Evolutionary conservation across 2,329 filamentous ascomycete species (phyloP).

Genomic region (Cladosporium sp.): DNA sequence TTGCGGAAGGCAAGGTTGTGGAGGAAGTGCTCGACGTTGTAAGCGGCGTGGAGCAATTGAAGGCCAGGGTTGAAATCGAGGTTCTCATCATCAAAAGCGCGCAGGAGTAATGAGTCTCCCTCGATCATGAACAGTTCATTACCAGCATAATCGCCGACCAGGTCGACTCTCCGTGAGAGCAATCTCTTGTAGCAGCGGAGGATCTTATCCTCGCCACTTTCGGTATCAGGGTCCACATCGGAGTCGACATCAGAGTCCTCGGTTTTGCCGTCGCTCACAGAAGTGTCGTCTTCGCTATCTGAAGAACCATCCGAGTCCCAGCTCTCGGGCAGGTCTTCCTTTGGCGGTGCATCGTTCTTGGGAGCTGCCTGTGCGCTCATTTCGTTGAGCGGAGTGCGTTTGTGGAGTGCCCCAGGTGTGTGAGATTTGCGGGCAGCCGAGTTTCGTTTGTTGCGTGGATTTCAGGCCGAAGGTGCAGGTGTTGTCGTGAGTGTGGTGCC

Average conservation of each 20-base stretch:
- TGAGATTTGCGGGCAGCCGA: neutral
- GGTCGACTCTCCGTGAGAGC: conserved; percentile 50
- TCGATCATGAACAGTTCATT: conserved; percentile 68
- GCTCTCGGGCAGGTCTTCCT: conserved; percentile 10
- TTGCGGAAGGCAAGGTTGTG: conserved; percentile 55
- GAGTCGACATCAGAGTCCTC: conserved; percentile 13
- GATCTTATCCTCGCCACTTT: conserved; percentile 15
- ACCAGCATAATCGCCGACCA: conserved; percentile 72
- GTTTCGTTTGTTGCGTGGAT: neutral
- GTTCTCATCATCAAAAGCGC: conserved; percentile 57
- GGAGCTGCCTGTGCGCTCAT: conserved; percentile 11
- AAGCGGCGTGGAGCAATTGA: conserved; percentile 66
- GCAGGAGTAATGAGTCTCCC: conserved; percentile 64
- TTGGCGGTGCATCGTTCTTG: conserved; percentile 4
- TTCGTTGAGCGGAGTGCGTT: conserved; percentile 13
- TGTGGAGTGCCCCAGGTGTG: neutral
- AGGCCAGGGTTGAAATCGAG: conserved; percentile 65
- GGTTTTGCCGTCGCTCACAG: conserved; percentile 11
- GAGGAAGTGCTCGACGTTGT: conserved; percentile 64
- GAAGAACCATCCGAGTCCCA: conserved; percentile 14
- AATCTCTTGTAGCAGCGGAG: conserved; percentile 37
- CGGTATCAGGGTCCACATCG: conserved; percentile 14
- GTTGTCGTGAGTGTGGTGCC: neutral
- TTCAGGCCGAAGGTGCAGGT: neutral
- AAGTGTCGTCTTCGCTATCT: conserved; percentile 9